phyloP scores from a whole-genome alignment of 2,329 filamentous ascomycete genomes.

The Stagonosporopsis cucurbitacearum region DNA sequence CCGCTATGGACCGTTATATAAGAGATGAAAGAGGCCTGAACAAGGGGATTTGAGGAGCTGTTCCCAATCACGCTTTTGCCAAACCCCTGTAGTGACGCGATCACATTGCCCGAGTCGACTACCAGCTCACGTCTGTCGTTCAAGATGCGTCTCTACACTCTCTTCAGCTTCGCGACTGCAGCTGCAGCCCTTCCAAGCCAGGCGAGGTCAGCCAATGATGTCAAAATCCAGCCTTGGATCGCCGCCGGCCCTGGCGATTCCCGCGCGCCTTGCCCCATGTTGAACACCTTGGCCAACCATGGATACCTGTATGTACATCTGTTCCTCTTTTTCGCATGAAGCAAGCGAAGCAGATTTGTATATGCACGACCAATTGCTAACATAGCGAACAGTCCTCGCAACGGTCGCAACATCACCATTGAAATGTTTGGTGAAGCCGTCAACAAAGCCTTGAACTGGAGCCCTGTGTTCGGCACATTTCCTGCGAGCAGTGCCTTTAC shows the following conservation, averaged over 20 bases:
- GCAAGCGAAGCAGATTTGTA: background rate
- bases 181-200: background rate
- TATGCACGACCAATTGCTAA: background rate
- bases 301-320: conserved; percentile 3
- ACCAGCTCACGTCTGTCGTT: background rate
- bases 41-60: background rate
- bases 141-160: background rate
- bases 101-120: background rate
- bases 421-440: background rate
- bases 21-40: background rate
- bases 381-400: background rate
- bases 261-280: conserved; percentile 6
- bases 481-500: background rate
- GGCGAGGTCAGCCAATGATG: background rate
- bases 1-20: background rate
- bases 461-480: background rate
- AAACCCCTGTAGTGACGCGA: background rate
- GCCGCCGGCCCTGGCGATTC: background rate
- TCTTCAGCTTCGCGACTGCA: background rate
- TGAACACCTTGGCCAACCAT: conserved; percentile 8
- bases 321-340: too few species aligned
- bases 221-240: background rate
- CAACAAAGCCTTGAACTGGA: background rate
- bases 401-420: background rate
- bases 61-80: background rate